Evolutionary conservation across 2,329 filamentous ascomycete species (phyloP), one percentile per base, ranked within the genome.

Genomic region (Diaporthe citriasiana): DNA sequence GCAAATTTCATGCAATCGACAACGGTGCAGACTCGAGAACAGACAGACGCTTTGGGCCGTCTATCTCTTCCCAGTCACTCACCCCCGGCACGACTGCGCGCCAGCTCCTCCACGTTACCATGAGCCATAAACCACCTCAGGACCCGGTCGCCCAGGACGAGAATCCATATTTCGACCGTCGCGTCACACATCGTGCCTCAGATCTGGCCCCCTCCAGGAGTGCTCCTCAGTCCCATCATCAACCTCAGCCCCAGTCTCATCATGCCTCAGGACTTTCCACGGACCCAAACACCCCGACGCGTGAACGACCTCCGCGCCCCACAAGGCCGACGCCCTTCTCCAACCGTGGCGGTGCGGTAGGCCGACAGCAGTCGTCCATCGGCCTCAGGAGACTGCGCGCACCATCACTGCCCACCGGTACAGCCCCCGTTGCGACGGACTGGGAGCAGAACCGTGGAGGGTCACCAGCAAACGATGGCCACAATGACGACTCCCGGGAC

Each of bases 331-430:
- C 45, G 1, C 47, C 60, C 1, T 57, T 33, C 19, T n/a, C 19
- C 55, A 69, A 47, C 47, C 68, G 59, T 19, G 38, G 30, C 30
- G 35, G 42, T 19, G 9, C 57, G 13, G 35, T 50, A 38, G 45
- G 55, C 17, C 75, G 75, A 45, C 73, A 73, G 27, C 75, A 71
- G 50, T 76, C 75, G 33, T 74, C 73, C 33, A 76, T 76, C 75
- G 73, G 75, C 27, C 51, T 76, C 17, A 59, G 70, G 40, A 72
- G 75, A 22, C 57, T 76, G n/a, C 66, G 70, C 8, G 53, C 59
- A 13, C 65, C 35, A 4, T 47, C 70, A 5, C 40, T 68, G 17
- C 50, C 63, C 7, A 25, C 50, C 4, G 65, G 69, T 15, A 38
- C 50, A 22, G 42, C 57, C 13, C 65, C 53, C 4, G 47, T 50